Base-by-base conservation (phyloP, 495 filamentous ascomycete genomes). In the Aspergillus leporis region DNA sequence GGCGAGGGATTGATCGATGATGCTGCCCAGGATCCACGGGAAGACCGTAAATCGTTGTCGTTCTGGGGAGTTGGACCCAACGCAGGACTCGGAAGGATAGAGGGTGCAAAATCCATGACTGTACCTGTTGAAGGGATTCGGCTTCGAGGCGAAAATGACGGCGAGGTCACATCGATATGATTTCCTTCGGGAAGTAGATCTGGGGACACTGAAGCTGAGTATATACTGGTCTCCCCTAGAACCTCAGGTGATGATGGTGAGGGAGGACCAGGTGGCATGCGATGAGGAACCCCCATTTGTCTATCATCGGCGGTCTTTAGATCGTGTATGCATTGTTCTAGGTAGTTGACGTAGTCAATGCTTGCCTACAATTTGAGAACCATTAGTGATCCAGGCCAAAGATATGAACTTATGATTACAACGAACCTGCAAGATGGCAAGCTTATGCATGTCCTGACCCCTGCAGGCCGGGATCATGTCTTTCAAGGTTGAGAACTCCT, bases 371-470 rank as follows among this genome's bases (percentile, higher is more conserved):
- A 36, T 22, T 1, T 18, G 41, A 46, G n/a, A 55, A 64, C 46
- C 23, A 34, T 59, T 41, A 56, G 53, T 31, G 12, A 46, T n/a
- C 8, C 14, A 1, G 43, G 21, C 19, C 38, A n/a, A 28, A n/a
- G 19, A 50, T 13, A 1, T 31, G n/a, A 31, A 38, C 36, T 3
- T n/a, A 53, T 21, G 14, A 19, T 28, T 1, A 55, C 23, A 47
- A 72, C 80, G 56, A 73, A 94, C 94, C 86, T 97, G 92, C 49
- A 98, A 78, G 61, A 98, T 97, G 2, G 92, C 92, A 50, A 98
- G 81, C 78, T 98, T 98, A 74, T 98, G 94, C 94, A 98, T 98
- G 66, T 97, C 92, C 59, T 90, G 88, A 19, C 92, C 91, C 30
- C 61, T 70, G 67, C 94, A 98, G 1, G 94, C 95, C 1, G 95